A percentile compares a stretch with the other conserved stretches of the same genome.
These are phyloP conservation scores for Boletus edulis DNA, from an alignment of 768 basidiomycete genomes.

Conservation along the genomic window DNA sequence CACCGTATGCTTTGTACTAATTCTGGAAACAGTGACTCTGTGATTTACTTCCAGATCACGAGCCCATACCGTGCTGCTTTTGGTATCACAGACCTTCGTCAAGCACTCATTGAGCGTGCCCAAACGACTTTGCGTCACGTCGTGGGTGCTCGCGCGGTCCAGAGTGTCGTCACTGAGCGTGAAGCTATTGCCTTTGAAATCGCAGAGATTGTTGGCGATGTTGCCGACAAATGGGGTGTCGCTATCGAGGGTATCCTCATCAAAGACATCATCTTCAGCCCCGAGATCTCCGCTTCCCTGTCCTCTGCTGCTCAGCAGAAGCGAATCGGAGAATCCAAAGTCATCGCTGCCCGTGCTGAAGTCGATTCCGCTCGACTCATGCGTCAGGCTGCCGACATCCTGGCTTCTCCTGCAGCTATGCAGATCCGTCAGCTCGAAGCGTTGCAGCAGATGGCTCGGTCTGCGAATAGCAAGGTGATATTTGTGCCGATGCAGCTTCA, in stretches of 20 bases:
- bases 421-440: conserved; percentile 97
- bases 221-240: conserved; percentile 96
- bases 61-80: conserved; percentile 94
- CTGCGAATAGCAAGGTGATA: conserved; percentile 84
- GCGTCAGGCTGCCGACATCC: conserved; percentile 95
- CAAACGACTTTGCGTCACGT: conserved; percentile 98
- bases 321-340: conserved; percentile 94
- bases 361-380: conserved; percentile 94
- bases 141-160: conserved; percentile 92
- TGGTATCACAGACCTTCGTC: conserved; percentile 86
- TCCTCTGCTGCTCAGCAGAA: conserved; percentile 97
- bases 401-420: conserved; percentile 95
- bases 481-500: conserved; percentile 94
- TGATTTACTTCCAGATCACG: conserved; percentile 89
- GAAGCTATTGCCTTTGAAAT: conserved; percentile 97
- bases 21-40: conserved; percentile 64
- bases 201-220: conserved; percentile 90
- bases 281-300: conserved; percentile 86
- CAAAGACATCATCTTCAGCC: conserved; percentile 91
- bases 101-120: conserved; percentile 79
- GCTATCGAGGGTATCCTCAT: conserved; percentile 94
- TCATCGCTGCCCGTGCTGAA: conserved; percentile 94
- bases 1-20: neutral
- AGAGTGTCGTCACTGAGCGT: conserved; percentile 94
- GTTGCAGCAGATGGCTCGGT: conserved; percentile 92